phyloP scores from a whole-genome alignment of 164 flowering plant species.

The Kingdonia uniflora region DNA sequence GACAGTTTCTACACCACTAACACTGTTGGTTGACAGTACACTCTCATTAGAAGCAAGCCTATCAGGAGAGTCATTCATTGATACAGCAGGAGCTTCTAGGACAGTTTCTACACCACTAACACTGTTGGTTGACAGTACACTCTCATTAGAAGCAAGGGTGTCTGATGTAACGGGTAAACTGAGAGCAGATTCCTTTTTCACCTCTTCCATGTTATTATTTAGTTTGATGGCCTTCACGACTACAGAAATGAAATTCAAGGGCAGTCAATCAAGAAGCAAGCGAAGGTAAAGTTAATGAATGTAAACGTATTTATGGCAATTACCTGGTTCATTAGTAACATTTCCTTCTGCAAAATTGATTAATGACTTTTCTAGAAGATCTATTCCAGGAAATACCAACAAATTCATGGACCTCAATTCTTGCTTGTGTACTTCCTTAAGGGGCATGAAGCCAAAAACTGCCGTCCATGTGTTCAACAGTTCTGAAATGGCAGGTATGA shows the following conservation, averaged over 20 bases:
- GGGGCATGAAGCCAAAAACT: conserved; percentile 63
- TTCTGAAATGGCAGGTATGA: conserved; percentile 85
- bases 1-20: too few species aligned
- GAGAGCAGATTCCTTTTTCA: conserved; percentile 15
- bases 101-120: conserved; percentile 14
- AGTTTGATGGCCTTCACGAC: conserved; percentile 6
- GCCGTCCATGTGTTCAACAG: conserved; percentile 77
- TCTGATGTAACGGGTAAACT: conserved; percentile 18
- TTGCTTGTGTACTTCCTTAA: conserved; percentile 54
- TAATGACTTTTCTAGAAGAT: conserved; percentile 66
- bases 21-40: too few species aligned
- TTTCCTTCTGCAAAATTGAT: conserved; percentile 19
- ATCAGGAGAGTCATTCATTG: conserved; percentile 11
- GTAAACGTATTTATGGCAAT: neutral
- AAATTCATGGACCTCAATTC: conserved; percentile 71
- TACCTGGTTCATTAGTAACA: conserved; percentile 21
- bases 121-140: conserved; percentile 10
- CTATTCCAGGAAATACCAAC: conserved; percentile 86
- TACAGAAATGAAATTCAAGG: neutral
- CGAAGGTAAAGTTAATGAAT: neutral
- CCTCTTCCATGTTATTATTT: conserved; percentile 8
- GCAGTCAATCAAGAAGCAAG: neutral
- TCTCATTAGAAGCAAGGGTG: conserved; percentile 10
- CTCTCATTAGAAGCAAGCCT: neutral
- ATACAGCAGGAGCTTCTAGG: conserved; percentile 6